A percentile compares a stretch with the other conserved stretches of the same genome.
Evolutionary conservation across 306 rosid species (phyloP).

Genomic region (Dalbergia oliveri): DNA sequence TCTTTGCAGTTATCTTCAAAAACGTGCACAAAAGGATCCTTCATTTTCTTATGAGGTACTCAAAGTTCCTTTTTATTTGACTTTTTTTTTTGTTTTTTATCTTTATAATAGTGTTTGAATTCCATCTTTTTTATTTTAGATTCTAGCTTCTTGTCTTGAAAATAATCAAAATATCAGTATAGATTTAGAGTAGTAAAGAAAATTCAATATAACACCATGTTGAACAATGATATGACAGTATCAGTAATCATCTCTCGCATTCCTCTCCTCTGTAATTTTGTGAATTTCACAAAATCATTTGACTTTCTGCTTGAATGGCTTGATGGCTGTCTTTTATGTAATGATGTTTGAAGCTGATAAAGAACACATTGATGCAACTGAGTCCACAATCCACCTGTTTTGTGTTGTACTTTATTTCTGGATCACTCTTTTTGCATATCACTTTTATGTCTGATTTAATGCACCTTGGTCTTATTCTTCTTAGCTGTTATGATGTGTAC

Average conservation of each 20-base stretch:
- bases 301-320: background rate
- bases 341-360: background rate
- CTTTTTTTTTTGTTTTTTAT: background rate
- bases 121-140: slow-evolving; percentile 38
- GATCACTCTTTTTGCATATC: too few species aligned
- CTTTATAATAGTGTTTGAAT: background rate
- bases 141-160: slow-evolving; percentile 21
- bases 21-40: slow-evolving; percentile 77
- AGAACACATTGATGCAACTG: too few species aligned
- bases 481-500: too few species aligned
- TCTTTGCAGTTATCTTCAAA: slow-evolving; percentile 85
- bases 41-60: slow-evolving; percentile 92
- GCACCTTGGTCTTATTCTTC: too few species aligned
- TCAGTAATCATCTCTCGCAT: background rate
- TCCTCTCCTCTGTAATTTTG: background rate
- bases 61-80: slow-evolving; percentile 29
- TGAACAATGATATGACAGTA: background rate
- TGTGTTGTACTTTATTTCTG: background rate
- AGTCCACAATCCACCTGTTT: too few species aligned
- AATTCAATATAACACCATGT: slow-evolving; percentile 12
- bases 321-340: background rate
- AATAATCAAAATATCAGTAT: background rate
- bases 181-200: background rate
- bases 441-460: too few species aligned
- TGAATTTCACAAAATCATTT: background rate